phyloP scores from a whole-genome alignment of 2,329 filamentous ascomycete genomes.

The Aspergillus ibericus region DNA sequence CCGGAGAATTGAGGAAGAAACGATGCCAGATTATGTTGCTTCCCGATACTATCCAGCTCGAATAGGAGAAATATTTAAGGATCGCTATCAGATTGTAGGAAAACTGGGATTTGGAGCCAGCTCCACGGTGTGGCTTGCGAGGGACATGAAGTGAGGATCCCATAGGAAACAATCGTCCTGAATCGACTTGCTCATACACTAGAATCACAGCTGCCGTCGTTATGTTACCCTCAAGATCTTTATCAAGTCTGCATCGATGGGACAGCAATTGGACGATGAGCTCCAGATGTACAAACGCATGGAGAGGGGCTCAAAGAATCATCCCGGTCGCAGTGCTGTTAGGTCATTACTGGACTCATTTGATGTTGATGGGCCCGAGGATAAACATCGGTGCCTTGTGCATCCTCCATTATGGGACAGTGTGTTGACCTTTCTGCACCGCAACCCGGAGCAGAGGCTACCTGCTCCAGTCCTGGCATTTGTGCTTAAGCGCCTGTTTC shows the following conservation, averaged over 20 bases:
- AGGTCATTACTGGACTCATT: constrained; percentile 37
- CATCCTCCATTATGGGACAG: constrained; percentile 48
- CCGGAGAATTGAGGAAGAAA: constrained; percentile 36
- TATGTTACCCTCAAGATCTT: constrained; percentile 36
- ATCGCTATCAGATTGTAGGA: constrained; percentile 35
- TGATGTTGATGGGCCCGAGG: constrained; percentile 26
- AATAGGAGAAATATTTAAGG: constrained; percentile 32
- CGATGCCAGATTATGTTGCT: constrained; percentile 26
- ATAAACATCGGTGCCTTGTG: constrained; percentile 38
- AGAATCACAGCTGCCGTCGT: constrained; percentile 19
- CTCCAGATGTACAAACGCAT: constrained; percentile 47
- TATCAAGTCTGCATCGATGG: constrained; percentile 29
- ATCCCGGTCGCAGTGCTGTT: constrained; percentile 33
- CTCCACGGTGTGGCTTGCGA: constrained; percentile 40
- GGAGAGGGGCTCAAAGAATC: constrained; percentile 19
- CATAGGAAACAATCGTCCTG: background rate
- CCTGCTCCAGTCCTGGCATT: constrained; percentile 37
- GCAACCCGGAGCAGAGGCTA: constrained; percentile 43
- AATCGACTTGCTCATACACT: background rate
- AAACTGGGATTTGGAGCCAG: constrained; percentile 39
- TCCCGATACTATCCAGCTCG: constrained; percentile 31
- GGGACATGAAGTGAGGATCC: constrained; percentile 32
- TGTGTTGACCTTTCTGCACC: constrained; percentile 39
- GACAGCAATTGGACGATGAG: constrained; percentile 38
- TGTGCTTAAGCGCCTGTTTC: constrained; percentile 43